phyloP scores from a whole-genome alignment of 495 filamentous ascomycete species.

The Penicillium lividum region DNA sequence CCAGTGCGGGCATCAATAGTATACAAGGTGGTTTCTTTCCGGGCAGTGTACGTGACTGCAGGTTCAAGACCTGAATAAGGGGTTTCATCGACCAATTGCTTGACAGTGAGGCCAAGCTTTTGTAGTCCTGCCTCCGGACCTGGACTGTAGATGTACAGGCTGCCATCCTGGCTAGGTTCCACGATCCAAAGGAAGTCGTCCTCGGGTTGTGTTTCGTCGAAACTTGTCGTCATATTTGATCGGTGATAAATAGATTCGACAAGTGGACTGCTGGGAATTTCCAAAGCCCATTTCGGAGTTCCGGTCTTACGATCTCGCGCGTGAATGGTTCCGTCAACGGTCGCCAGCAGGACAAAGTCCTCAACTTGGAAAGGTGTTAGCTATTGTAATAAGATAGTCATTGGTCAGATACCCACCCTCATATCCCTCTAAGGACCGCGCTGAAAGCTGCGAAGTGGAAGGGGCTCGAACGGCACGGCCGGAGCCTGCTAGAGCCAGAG shows the following conservation, averaged over 20 bases:
- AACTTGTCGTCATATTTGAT: constrained; percentile 65
- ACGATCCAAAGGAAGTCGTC: constrained; percentile 96
- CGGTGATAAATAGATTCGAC: constrained; percentile 86
- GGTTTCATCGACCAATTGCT: constrained; percentile 70
- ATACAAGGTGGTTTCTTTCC: constrained; percentile 78
- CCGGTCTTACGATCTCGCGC: constrained; percentile 89
- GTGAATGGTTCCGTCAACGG: constrained; percentile 95
- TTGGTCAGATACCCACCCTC: constrained; percentile 43
- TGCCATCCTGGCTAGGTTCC: constrained; percentile 85
- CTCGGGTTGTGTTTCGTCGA: constrained; percentile 58
- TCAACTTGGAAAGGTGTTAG: constrained; percentile 56
- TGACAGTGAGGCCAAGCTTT: constrained; percentile 72
- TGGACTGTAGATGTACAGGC: constrained; percentile 82
- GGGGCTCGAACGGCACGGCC: constrained; percentile 79
- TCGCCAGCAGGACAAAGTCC: constrained; percentile 99
- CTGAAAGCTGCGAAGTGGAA: constrained; percentile 76
- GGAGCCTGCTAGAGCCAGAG: constrained; percentile 84
- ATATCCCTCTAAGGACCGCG: constrained; percentile 97
- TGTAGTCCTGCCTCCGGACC: constrained; percentile 59
- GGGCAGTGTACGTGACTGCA: constrained; percentile 75
- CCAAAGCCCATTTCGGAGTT: constrained; percentile 76
- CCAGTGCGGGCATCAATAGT: constrained; percentile 86
- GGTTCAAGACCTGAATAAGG: constrained; percentile 66
- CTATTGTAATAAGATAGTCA: no score
- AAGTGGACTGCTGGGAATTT: constrained; percentile 75